Conservation (phyloP, 371 early-diverging fungal species). For the Mortierella sp. region DNA sequence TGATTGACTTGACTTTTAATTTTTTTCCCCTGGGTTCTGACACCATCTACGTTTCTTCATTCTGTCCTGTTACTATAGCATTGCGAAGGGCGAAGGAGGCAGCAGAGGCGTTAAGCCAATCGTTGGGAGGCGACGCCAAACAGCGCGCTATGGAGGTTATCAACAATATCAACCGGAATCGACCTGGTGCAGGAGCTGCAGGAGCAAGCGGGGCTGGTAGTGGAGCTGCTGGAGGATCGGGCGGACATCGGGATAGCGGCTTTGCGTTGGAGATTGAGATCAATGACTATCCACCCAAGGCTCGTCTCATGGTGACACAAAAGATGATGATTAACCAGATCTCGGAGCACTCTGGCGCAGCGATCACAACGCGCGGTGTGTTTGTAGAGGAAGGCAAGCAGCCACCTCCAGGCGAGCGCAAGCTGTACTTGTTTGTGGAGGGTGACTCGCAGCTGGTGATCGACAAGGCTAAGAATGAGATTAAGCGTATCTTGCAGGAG, state of each 20-base stretch:
- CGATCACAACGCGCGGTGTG: slow-evolving; percentile 93
- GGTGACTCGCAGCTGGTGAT: slow-evolving; percentile 90
- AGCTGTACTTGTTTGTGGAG: slow-evolving; percentile 94
- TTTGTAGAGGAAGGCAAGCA: slow-evolving; percentile 89
- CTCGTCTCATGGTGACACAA: slow-evolving; percentile 96
- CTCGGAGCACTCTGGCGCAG: slow-evolving; percentile 90
- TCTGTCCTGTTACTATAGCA: too few relatives aligned
- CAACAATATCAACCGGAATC: slow-evolving; percentile 39
- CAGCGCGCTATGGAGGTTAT: slow-evolving; percentile 51
- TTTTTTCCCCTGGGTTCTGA: neutral
- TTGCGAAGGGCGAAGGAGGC: slow-evolving; percentile 43
- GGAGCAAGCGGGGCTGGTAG: slow-evolving; percentile 57
- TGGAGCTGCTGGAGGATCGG: slow-evolving; percentile 55
- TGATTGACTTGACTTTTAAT: too few relatives aligned
- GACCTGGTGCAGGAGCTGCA: slow-evolving; percentile 28
- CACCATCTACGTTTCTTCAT: neutral
- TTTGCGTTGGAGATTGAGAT: slow-evolving; percentile 92
- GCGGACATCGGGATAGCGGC: slow-evolving; percentile 54
- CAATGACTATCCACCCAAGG: slow-evolving; percentile 97
- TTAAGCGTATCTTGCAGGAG: slow-evolving; percentile 90
- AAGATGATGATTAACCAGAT: slow-evolving; percentile 90
- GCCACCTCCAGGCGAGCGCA: slow-evolving; percentile 80
- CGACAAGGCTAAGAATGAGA: slow-evolving; percentile 93
- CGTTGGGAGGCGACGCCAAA: slow-evolving; percentile 47
- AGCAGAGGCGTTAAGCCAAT: slow-evolving; percentile 34